Conservation (phyloP, 2,329 filamentous ascomycete species). For the Verticillium nubilum region DNA sequence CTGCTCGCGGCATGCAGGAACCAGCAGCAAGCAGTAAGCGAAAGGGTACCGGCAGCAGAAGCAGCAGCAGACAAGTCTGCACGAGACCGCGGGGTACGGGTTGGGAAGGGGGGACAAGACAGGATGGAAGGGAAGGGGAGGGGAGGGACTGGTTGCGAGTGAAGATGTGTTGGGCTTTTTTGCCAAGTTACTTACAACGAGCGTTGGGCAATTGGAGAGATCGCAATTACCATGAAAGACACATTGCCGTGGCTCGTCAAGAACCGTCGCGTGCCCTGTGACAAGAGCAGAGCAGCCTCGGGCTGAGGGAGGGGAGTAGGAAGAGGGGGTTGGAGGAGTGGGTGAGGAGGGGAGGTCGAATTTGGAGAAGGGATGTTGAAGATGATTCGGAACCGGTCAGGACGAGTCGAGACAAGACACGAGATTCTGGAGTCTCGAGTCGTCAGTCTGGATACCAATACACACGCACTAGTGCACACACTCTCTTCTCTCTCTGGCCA, state of each 20-base stretch:
- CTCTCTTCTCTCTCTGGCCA: neutral
- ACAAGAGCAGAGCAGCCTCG: neutral
- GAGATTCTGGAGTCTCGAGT: conserved; percentile 2
- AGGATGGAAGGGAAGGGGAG: neutral
- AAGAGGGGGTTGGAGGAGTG: neutral
- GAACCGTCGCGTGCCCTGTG: neutral
- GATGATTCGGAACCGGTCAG: conserved; percentile 1
- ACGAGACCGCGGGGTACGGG: neutral
- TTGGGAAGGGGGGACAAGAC: neutral
- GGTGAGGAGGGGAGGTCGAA: conserved; percentile 4
- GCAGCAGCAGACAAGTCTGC: neutral
- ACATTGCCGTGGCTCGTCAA: neutral
- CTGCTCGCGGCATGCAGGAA: neutral
- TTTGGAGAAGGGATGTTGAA: neutral
- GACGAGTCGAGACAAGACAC: conserved; percentile 1
- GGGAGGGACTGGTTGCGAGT: neutral
- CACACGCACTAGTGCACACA: neutral
- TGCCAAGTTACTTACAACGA: conserved; percentile 1
- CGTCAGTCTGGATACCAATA: neutral
- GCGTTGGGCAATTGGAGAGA: neutral
- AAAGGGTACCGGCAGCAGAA: conserved; percentile 3
- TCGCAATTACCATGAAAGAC: neutral
- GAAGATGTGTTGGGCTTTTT: neutral
- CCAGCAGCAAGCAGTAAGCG: neutral
- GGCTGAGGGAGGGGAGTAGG: neutral